A percentile compares a stretch with the other conserved stretches of the same genome.
Conservation (phyloP, 495 filamentous ascomycete species). For the Daldinia decipiens region DNA sequence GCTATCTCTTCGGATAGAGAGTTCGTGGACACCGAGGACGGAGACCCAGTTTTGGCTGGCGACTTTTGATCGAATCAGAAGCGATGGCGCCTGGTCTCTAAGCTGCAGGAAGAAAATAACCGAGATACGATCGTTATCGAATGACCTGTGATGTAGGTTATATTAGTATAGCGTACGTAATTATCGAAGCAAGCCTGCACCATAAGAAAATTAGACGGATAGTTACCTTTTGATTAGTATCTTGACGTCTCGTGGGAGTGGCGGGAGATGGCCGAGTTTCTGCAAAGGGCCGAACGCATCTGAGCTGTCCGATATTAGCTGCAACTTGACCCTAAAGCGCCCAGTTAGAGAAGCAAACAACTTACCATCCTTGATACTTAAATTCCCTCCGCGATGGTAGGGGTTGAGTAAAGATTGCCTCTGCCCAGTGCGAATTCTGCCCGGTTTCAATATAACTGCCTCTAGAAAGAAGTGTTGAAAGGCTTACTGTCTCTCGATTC, state of each 20-base stretch:
- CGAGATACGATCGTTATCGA: conserved; percentile 63
- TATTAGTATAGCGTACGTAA: conserved; percentile 16
- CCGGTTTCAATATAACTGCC: conserved; percentile 13
- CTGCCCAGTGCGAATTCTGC: conserved; percentile 61
- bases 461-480: background rate
- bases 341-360: background rate
- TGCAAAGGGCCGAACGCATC: conserved; percentile 53
- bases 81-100: conserved; percentile 53
- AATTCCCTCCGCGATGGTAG: conserved; percentile 61
- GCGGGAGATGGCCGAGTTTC: conserved; percentile 44
- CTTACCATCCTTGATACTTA: conserved; percentile 55
- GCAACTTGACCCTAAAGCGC: background rate
- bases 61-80: conserved; percentile 54
- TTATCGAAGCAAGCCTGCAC: no score
- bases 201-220: background rate
- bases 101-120: conserved; percentile 59
- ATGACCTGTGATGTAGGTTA: conserved; percentile 48
- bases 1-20: conserved; percentile 59
- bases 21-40: conserved; percentile 58
- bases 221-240: conserved; percentile 62
- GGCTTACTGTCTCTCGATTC: conserved; percentile 46
- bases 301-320: conserved; percentile 47
- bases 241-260: conserved; percentile 56
- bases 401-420: conserved; percentile 65
- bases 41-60: conserved; percentile 58